Base-by-base conservation (phyloP, 2,329 filamentous ascomycete genomes). In the Alternaria angustiovoidea region DNA sequence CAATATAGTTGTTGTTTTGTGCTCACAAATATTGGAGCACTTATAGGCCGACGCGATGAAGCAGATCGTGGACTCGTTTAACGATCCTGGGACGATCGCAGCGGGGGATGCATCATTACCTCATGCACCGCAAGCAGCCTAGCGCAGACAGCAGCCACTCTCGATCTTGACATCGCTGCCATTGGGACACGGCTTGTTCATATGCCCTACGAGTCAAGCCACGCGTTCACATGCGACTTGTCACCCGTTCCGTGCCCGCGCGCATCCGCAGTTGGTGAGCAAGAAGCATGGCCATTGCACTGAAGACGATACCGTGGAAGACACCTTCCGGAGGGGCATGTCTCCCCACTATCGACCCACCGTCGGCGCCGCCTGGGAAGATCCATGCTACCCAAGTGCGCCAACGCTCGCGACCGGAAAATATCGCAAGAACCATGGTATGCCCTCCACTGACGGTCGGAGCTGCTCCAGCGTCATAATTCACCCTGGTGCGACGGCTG, bases 281-380 rank as follows among this genome's bases (percentile, higher is more conserved):
- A 39, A 16, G 26, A 53, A 44, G 34, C 28, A 41, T 36, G 51
- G 51, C 34, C 46, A 46, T n/a, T 30, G 39, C 42, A 36, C 20
- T 24, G 20, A 9, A 48, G n/a, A 28, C n/a, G 38, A 32, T 28
- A 20, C 38, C 18, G 18, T 30, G 38, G 30, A 46, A 30, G 42
- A 54, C 41, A 24, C 12, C 8, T 42, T 16, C 51, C 41, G 41
- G 56, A 59, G 51, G 51, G 43, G 44, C 39, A 51, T 52, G 48
- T 51, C 59, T 59, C 44, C 56, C 59, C 59, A 56, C 59, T 22
- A 49, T 65, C 65, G 60, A 44, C 59, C 58, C 62, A 68, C 63
- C 30, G 34, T 49, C 53, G 34, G 26, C n/a, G 16, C 44, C 51
- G 44, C 24, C 54, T 46, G 48, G 58, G 39, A 20, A 49, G 39